Evolutionary conservation across 2,329 filamentous ascomycete species (phyloP), one percentile per base, ranked within the genome.

Genomic region (Arthrinium phaeospermum): DNA sequence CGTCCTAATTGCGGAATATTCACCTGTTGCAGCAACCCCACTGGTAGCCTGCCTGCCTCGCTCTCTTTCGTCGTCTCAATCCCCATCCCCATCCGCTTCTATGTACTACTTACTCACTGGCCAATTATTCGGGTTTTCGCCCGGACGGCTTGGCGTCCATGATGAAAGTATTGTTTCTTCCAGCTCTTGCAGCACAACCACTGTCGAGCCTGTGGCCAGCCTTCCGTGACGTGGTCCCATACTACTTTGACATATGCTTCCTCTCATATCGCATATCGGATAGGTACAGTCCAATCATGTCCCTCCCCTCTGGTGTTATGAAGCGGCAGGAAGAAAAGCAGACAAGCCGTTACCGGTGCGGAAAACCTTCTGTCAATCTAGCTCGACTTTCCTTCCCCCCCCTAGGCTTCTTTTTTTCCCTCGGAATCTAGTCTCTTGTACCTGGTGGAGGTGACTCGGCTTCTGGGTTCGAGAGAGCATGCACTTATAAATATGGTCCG

Each of bases 291-390:
- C 67, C 67, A 45, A 68, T 46, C 45, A 68, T 30, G 67, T 30
- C 67, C 37, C 30, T 37, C 37, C 37, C 24, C 13, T 68, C 45
- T 30, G 41, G n/a, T 64, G 14, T 8, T 22, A 64, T 64, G 57
- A 64, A 64, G 57, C 67, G 67, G 67, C 67, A 68, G 67, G 45
- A 68, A 68, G 67, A 68, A 64, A 64, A 68, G 67, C 27, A 68
- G 34, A 47, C 67, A 47, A 68, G 67, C 45, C 67, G 44, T 68
- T 68, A 47, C 67, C 67, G 67, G 67, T 68, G 41, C 44, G 44
- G 64, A 10, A 27, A 47, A 68, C 45, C 34, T 64, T 64, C 57
- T 64, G 57, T 34, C 34, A 34, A 64, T 64, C 57, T 64, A 64
- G 57, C 22, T 41, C 57, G 22, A 24, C 57, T 64, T 64, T 64